Percentiles rank a stretch among this genome's conserved stretches.
phyloP scores from a whole-genome alignment of 805 yeast genomes.

The Blastobotrys attinorum region DNA sequence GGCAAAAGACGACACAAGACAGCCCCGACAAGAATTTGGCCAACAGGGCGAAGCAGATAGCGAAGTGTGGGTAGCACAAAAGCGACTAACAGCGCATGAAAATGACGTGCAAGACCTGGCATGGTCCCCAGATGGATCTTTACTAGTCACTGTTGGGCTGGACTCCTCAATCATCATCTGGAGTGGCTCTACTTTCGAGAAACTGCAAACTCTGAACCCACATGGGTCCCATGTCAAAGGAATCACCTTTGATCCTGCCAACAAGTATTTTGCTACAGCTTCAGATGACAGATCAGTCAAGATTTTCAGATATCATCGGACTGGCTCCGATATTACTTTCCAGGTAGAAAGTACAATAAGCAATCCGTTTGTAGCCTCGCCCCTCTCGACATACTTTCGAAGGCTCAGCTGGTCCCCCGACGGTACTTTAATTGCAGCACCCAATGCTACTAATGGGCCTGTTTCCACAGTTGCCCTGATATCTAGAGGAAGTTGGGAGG shows the following conservation, averaged over 20 bases:
- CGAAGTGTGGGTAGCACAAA: constrained; percentile 93
- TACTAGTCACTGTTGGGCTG: constrained; percentile 87
- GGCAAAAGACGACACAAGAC: constrained; percentile 74
- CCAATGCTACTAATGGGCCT: constrained; percentile 63
- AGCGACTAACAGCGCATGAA: constrained; percentile 91
- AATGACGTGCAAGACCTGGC: constrained; percentile 97
- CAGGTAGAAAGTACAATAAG: constrained; percentile 76
- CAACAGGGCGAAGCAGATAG: constrained; percentile 51
- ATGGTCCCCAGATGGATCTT: constrained; percentile 93
- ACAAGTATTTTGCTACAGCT: constrained; percentile 93
- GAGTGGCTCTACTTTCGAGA: constrained; percentile 88
- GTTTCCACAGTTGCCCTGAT: constrained; percentile 53
- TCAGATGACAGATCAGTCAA: constrained; percentile 92
- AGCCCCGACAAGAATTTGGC: constrained; percentile 58
- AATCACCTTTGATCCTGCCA: constrained; percentile 95
- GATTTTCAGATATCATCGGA: constrained; percentile 75
- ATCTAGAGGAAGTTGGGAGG: constrained; percentile 57
- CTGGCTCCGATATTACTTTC: constrained; percentile 63
- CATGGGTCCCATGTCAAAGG: constrained; percentile 97
- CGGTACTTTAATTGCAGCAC: constrained; percentile 63
- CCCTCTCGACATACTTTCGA: constrained; percentile 82
- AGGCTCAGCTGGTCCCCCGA: constrained; percentile 68
- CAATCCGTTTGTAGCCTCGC: constrained; percentile 82
- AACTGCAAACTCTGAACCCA: constrained; percentile 79
- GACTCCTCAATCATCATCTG: constrained; percentile 90